Evolutionary conservation across 1,284 basidiomycete species (phyloP).

Genomic region (Serendipita sp.): DNA sequence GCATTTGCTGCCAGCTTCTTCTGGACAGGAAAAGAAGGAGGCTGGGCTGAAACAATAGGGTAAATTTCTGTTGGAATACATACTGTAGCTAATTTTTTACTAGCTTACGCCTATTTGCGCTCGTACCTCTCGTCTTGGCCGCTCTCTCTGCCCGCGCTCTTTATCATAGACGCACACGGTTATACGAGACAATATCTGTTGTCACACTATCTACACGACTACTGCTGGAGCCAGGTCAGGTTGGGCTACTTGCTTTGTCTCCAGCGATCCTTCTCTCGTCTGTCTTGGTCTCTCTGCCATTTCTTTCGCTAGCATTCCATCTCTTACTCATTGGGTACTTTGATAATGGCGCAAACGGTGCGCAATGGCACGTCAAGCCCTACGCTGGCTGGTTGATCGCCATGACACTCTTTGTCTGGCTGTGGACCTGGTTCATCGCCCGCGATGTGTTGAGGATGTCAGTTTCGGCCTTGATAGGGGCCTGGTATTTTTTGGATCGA

Average conservation of each 20-base stretch:
- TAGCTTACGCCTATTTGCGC: constrained; percentile 61
- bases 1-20: constrained; percentile 84
- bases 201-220: constrained; percentile 70
- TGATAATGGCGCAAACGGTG: constrained; percentile 20
- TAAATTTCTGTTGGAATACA: constrained; percentile 24
- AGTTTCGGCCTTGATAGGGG: constrained; percentile 71
- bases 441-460: constrained; percentile 68
- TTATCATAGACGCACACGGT: constrained; percentile 19
- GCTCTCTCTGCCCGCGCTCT: constrained; percentile 60
- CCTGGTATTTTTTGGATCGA: constrained; percentile 71
- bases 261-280: constrained; percentile 62
- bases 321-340: constrained; percentile 62
- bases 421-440: constrained; percentile 85
- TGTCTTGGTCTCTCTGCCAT: constrained; percentile 67
- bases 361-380: constrained; percentile 62
- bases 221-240: constrained; percentile 47
- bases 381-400: constrained; percentile 76
- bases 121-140: constrained; percentile 59
- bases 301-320: constrained; percentile 71
- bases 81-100: neutral
- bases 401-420: constrained; percentile 55
- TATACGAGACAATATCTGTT: constrained; percentile 50
- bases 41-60: constrained; percentile 74
- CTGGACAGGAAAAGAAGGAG: constrained; percentile 55
- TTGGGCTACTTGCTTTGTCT: constrained; percentile 68